Evolutionary conservation across 768 basidiomycete genomes (phyloP).

Genomic region (Boletellus ananas): DNA sequence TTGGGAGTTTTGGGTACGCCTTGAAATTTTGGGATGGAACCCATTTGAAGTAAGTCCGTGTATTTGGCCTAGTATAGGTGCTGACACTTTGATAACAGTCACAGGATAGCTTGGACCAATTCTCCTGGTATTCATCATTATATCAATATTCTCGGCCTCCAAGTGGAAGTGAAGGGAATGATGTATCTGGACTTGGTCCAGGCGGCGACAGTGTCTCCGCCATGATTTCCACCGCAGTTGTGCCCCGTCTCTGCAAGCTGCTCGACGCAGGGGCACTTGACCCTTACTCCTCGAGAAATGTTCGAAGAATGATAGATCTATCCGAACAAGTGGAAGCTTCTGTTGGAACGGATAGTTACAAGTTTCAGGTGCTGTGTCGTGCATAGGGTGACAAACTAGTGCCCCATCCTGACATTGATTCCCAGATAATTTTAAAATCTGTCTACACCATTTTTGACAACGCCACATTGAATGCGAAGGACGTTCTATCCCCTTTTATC

Average conservation of each 20-base stretch:
- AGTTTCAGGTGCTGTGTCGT: constrained; percentile 51
- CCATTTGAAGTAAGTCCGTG: constrained; percentile 62
- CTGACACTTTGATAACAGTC: constrained; percentile 14
- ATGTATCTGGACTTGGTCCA: constrained; percentile 62
- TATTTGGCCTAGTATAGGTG: not conserved
- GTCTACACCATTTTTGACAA: constrained; percentile 49
- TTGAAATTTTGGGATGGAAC: constrained; percentile 87
- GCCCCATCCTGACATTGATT: constrained; percentile 10
- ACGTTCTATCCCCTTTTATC: constrained; percentile 48
- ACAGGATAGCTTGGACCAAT: constrained; percentile 71
- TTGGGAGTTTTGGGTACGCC: constrained; percentile 93
- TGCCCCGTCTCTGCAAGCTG: constrained; percentile 68
- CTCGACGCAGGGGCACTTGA: constrained; percentile 81
- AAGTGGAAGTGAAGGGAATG: constrained; percentile 41
- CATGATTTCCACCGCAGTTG: constrained; percentile 81
- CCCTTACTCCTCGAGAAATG: constrained; percentile 66
- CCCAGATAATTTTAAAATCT: constrained; percentile 56
- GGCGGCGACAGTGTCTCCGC: constrained; percentile 86
- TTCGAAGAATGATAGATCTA: constrained; percentile 65
- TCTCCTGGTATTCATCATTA: constrained; percentile 77
- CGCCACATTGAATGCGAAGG: constrained; percentile 50
- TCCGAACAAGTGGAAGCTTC: constrained; percentile 78
- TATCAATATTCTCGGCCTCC: constrained; percentile 65
- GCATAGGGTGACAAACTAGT: not conserved
- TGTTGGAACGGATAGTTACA: constrained; percentile 57